Conservation (phyloP, 495 filamentous ascomycete species). For the Lophiotrema nucula region DNA sequence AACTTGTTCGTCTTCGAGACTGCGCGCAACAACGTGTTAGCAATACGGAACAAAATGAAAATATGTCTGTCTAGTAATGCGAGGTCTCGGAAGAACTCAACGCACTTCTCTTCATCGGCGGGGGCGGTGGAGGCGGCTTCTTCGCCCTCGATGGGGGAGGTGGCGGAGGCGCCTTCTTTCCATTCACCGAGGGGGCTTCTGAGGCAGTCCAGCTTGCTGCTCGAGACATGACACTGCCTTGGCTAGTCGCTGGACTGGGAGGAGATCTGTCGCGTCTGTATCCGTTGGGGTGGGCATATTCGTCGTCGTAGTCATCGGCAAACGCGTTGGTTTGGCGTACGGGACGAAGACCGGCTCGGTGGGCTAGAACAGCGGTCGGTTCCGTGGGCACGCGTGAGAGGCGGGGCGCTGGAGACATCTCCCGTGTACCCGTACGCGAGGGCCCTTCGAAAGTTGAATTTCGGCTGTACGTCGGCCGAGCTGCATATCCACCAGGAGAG, state of each 20-base stretch:
- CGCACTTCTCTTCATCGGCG: constrained; percentile 42
- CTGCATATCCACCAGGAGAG: constrained; percentile 17
- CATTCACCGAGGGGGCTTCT: constrained; percentile 3
- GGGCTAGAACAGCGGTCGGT: constrained; percentile 47
- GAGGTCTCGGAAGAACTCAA: constrained; percentile 28
- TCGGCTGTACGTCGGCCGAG: constrained; percentile 49
- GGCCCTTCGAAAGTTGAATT: constrained; percentile 59
- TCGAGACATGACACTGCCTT: constrained; percentile 26
- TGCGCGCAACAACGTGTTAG: constrained; percentile 4
- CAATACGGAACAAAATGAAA: background rate
- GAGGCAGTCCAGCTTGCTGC: constrained; percentile 32
- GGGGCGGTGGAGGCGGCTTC: constrained; percentile 69
- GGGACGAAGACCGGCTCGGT: constrained; percentile 47
- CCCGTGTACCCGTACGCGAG: constrained; percentile 49
- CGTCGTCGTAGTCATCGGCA: constrained; percentile 63
- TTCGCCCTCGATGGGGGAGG: constrained; percentile 77
- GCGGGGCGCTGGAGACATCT: constrained; percentile 48
- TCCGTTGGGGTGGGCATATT: constrained; percentile 50
- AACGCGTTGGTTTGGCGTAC: constrained; percentile 54
- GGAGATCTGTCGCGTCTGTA: constrained; percentile 41
- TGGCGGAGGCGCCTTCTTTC: constrained; percentile 74
- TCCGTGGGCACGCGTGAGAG: constrained; percentile 61
- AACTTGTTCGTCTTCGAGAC: constrained; percentile 10
- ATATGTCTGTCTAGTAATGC: constrained; percentile 13
- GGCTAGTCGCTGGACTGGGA: constrained; percentile 42